Evolutionary conservation across 495 filamentous ascomycete species (phyloP), one percentile per base, ranked within the genome.

Genomic region (Penicillium arizonense): DNA sequence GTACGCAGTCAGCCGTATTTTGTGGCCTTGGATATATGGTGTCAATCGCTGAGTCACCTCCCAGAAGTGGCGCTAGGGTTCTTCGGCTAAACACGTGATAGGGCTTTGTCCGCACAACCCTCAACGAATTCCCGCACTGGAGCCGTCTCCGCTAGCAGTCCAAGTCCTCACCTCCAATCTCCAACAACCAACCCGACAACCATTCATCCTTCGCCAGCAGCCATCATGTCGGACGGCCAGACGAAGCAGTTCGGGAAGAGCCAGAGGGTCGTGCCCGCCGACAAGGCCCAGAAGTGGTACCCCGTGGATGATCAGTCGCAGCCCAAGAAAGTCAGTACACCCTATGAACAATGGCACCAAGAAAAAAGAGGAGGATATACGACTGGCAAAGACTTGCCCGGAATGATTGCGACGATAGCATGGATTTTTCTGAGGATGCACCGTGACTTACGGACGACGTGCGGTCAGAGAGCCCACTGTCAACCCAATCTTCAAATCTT

Each of bases 211-310:
- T 50, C 48, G 48, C 63, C 69, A 70, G 64, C 67, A 72, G 73
- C 68, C 71, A 76, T 73, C 72, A 90, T 89, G 85, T 88, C 86
- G 83, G 80, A 77, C 69, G 69, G 70, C 71, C 73, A 85, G 79
- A 90, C 88, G 78, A 96, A 96, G 89, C 90, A 86, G 80, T 96
- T 96, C 84, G 92, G 90, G 80, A 96, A 96, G 86, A 88, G 89
- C 78, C 88, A 90, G 79, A 87, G 94, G 79, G 81, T 86, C 74
- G 83, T 98, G 72, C 76, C 82, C 69, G 80, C 85, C 65, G 84
- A 94, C 76, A 96, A 95, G 88, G 94, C 93, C 69, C 83, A 87
- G 84, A 99, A 97, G 81, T 99, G 93, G 90, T 99, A 99, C 78
- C 95, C 95, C 74, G 88, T 91, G 67, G 90, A 96, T 73, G 94